Base-by-base conservation (phyloP, 805 yeast species). In the Lipomyces spencermartinsiae region DNA sequence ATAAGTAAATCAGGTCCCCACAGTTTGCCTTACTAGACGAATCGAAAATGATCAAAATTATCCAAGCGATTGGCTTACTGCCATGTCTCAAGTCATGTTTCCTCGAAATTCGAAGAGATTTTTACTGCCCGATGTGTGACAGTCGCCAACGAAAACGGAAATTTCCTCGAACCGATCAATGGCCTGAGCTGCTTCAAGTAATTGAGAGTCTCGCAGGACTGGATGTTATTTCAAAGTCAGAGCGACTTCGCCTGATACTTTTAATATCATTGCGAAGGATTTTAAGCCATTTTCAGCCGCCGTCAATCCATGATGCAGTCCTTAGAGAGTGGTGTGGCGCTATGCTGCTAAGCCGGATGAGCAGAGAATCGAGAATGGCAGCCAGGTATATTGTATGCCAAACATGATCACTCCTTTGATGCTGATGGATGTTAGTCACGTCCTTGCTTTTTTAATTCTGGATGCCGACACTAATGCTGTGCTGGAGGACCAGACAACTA, bases 351-450 rank as follows among this genome's bases (percentile, higher is more conserved):
- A 22, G 59, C 19, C 51, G 33, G 22, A 33, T 7, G 10, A 43
- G 49, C 49, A 19, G 66, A 22, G 66, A 63, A 46, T 19, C 31
- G 31, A 37, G 66, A 29, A 29, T 63, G 4, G 65, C 64, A 2
- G 66, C 66, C 19, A 39, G 63, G 63, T 61, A 31, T 12, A 46
- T 51, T 39, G 12, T 33, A 7, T 39, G 1, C 25, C 14, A 6
- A 7, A 16, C n/a, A 9, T 43, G 12, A 6, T 12, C 22, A 16
- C 7, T 35, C 8, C 19, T 25, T 37, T 19, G 31, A 29, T 16
- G 35, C n/a, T 29, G 25, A 51, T 58, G n/a, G 34, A 29, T 59
- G 6, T 55, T 37, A 62, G 63, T 31, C 66, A 51, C 8, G 59
- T 39, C 3, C 51, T 63, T 25, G 66, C 66, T 4, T 51, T 63